phyloP scores from a whole-genome alignment of 2,329 filamentous ascomycete genomes.

The Arthrocladium fulminans region DNA sequence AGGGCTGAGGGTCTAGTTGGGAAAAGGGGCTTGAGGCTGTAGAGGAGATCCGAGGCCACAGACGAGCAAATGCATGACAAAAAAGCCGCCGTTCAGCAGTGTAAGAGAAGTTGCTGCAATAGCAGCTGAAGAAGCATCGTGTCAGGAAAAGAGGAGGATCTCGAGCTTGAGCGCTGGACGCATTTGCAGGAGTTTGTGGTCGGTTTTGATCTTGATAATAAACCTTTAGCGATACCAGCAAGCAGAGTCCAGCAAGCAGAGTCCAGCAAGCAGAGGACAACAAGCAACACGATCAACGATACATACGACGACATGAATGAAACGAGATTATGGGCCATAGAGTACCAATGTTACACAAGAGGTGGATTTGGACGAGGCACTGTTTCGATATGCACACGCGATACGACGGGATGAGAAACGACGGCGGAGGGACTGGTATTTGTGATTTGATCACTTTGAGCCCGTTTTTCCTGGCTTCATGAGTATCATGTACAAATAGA shows the following conservation, averaged over 20 bases:
- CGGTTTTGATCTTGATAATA: neutral
- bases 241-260: neutral
- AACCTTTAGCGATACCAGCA: neutral
- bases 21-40: constrained; percentile 7
- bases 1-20: constrained; percentile 1
- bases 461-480: constrained; percentile 20
- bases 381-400: neutral
- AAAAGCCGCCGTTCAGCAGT: no score
- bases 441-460: neutral
- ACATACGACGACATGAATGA: constrained; percentile 2
- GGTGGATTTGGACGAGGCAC: neutral
- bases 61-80: neutral
- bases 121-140: neutral
- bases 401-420: neutral
- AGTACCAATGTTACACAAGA: neutral
- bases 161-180: neutral
- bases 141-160: neutral
- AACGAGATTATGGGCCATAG: neutral
- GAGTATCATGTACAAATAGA: constrained; percentile 18
- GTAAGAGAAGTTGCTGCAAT: no score
- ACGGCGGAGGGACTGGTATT: neutral
- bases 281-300: neutral
- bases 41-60: constrained; percentile 8
- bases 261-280: neutral
- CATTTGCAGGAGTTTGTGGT: neutral